Base-by-base conservation (phyloP, 1,139 yeast genomes). In the Suhomyces choctaworum region DNA sequence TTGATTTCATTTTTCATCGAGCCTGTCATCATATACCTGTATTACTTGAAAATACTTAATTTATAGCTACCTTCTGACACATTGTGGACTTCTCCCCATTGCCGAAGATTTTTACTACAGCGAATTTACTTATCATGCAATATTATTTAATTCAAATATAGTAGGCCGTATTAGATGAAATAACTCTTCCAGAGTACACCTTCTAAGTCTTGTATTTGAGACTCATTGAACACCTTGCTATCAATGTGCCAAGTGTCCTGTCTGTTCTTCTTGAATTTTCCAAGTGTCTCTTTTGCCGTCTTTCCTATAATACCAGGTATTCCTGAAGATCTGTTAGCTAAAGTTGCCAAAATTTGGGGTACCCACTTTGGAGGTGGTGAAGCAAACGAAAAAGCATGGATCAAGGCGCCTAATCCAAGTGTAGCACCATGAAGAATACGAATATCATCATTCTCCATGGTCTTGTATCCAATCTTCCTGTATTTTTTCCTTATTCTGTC, bases 231-330 rank as follows among this genome's bases (percentile, higher is more conserved):
- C 6, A 78, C 80, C 49, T 72, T 72, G 41, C 86, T 76, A 57
- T 94, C 98, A 44, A 88, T 76, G 49, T 86, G 95, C 99, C 99
- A 94, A 0, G 97, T 88, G 54, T 94, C 98, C 40, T 90, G 95
- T 48, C 98, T 77, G 5, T 88, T 82, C 64, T 89, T 90, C 58
- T 90, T 92, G 63, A 92, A 94, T 44, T 80, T 83, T 40, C 95
- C 83, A 33, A 94, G 70, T 1, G 80, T 75, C 21, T 82, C 80
- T 60, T 92, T 92, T 6, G 96, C 95, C 1, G 96, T 77, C 44
- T 82, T 78, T 1, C 96, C 96, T 23, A 87, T 80, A 39, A 82
- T 62, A 4, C 97, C 97, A 5, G 81, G 79, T 21, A 82, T 73
- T 6, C 81, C 77, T 4, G 87, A 78, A 7, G 84, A 75, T 56